Evolutionary conservation across 805 yeast genomes (phyloP).

Genomic region (Lipomyces japonicus): DNA sequence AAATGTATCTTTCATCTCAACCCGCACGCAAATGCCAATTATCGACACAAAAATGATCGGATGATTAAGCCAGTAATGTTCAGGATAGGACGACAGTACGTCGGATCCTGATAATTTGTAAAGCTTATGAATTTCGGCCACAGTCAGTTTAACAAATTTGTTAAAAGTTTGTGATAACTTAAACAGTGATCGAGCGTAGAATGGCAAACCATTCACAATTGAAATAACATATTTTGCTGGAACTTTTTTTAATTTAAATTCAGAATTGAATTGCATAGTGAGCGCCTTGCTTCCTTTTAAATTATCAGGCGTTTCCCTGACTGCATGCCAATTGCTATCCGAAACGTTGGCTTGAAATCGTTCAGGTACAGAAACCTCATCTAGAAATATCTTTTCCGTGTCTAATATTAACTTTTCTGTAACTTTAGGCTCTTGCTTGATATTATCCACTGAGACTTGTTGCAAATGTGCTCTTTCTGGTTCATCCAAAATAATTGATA

Average conservation of each 20-base stretch:
- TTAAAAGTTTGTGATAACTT: not conserved
- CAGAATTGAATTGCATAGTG: not conserved
- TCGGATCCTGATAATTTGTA: not conserved
- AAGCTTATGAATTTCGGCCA: constrained; percentile 1
- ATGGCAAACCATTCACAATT: not conserved
- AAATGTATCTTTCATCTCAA: not conserved
- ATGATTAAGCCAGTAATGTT: constrained; percentile 21
- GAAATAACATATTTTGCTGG: not conserved
- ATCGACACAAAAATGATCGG: constrained; percentile 12
- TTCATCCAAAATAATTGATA: no score
- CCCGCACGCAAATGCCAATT: constrained; percentile 10
- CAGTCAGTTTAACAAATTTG: not conserved
- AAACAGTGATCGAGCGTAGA: constrained; percentile 1
- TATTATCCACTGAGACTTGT: no score
- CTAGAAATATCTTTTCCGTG: no score
- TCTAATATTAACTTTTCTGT: no score
- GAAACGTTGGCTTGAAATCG: not conserved
- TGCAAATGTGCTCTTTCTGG: no score
- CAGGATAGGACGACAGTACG: not conserved
- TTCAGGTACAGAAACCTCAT: not conserved
- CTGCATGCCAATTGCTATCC: not conserved
- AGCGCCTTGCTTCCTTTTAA: not conserved
- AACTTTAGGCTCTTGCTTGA: no score
- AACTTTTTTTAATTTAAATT: not conserved
- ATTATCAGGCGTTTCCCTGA: not conserved